Evolutionary conservation across 192 early-diverging fungal genomes (phyloP), one percentile per base, ranked within the genome.

Genomic region (Podila minutissima): DNA sequence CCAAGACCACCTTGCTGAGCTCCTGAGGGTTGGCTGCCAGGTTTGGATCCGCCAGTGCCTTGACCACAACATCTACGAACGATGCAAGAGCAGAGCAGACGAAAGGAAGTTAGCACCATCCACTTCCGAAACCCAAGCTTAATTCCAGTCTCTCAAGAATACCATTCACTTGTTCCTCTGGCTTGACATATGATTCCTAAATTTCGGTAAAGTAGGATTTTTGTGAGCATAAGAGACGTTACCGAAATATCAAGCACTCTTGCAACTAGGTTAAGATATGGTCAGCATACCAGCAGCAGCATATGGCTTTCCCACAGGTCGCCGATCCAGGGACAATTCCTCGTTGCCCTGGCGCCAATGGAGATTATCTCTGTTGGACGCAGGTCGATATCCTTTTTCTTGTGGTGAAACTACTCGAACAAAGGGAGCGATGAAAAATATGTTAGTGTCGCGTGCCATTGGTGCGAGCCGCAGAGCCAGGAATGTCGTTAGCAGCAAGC

Each of bases 251-350:
- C 20, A 26, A 55, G 24, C 15, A n/a, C 19, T 26, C 53, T 55
- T 6, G n/a, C n/a, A 55, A 1, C 35, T 37, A 37, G 35, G 10
- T 59, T 29, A 2, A 20, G 10, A 59, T 31, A n/a, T 11, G 13
- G 17, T 38, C 13, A n/a, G 20, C 68, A 15, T 66, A 76, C 74
- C 69, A 78, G 46, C 19, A 79, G 26, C 17, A 79, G 48, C 33
- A 72, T 37, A 2, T 37, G 59, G 13, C 49, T 64, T 26, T 81
- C 74, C 89, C 92, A 94, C 19, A 94, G 70, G 55, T 86, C 88
- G 10, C 90, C 93, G 19, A 86, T 82, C 93, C 92, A 94, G 57
- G 84, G 85, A 82, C 92, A 95, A 55, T 95, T 95, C n/a, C 89
- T 72, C 2, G 88, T 74, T 4, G 92, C 84, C 5, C 93, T 83